These are phyloP conservation scores for Blastomyces parvus DNA, from an alignment of 2,329 filamentous ascomycete genomes.

Conservation along the genomic window DNA sequence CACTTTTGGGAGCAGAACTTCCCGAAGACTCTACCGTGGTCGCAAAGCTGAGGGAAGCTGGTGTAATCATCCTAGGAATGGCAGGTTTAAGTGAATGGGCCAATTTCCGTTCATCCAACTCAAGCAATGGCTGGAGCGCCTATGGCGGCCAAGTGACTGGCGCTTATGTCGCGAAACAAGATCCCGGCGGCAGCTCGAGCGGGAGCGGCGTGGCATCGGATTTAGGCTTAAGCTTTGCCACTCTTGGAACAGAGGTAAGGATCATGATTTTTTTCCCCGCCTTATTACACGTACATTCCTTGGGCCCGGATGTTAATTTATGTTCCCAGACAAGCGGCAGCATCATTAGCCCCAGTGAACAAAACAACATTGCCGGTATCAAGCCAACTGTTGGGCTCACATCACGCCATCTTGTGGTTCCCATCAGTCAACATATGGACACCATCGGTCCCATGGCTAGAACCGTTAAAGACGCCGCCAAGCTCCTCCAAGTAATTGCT, in stretches of 20 bases:
- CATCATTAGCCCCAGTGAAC: slow-evolving; percentile 14
- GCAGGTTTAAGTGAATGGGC: slow-evolving; percentile 57
- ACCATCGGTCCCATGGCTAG: slow-evolving; percentile 50
- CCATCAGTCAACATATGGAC: slow-evolving; percentile 50
- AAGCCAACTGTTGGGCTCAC: slow-evolving; percentile 59
- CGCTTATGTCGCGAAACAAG: slow-evolving; percentile 53
- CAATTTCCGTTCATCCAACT: slow-evolving; percentile 49
- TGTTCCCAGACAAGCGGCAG: slow-evolving; percentile 7
- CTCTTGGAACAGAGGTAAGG: slow-evolving; percentile 53
- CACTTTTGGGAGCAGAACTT: slow-evolving; percentile 50
- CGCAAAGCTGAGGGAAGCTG: slow-evolving; percentile 50
- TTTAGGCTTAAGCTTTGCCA: slow-evolving; percentile 50
- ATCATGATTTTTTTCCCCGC: background rate
- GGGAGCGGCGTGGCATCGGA: slow-evolving; percentile 53
- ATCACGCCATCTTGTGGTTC: slow-evolving; percentile 51
- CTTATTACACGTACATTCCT: background rate
- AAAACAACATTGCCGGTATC: slow-evolving; percentile 57
- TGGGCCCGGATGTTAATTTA: background rate
- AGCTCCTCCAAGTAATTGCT: slow-evolving; percentile 50
- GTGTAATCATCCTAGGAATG: slow-evolving; percentile 58
- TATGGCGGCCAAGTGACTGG: slow-evolving; percentile 53
- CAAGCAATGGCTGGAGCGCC: slow-evolving; percentile 53
- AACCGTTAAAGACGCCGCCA: slow-evolving; percentile 50
- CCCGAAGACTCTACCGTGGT: slow-evolving; percentile 50
- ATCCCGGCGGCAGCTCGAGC: slow-evolving; percentile 53